Evolutionary conservation across 768 basidiomycete species (phyloP).

Genomic region (Psilocybe cyanescens): DNA sequence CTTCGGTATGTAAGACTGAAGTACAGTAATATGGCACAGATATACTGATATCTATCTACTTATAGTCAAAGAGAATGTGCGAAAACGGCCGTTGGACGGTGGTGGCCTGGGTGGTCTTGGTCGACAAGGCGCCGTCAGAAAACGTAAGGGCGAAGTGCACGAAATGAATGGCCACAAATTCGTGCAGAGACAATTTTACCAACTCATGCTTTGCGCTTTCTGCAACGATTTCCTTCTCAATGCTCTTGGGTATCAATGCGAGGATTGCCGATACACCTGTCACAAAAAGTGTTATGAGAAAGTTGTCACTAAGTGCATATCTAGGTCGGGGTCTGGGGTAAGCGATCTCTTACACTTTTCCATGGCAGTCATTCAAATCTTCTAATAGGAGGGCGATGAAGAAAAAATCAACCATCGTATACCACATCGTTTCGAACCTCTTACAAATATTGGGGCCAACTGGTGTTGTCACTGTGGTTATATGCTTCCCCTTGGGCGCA

Average conservation of each 20-base stretch:
- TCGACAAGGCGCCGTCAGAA: conserved; percentile 96
- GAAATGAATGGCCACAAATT: conserved; percentile 99
- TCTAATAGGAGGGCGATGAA: conserved; percentile 84
- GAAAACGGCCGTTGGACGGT: conserved; percentile 93
- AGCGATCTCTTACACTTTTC: conserved; percentile 30
- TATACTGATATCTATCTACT: conserved; percentile 14
- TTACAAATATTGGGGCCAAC: conserved; percentile 96
- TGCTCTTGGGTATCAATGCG: conserved; percentile 97
- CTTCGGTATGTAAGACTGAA: conserved; percentile 69
- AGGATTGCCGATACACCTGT: conserved; percentile 98
- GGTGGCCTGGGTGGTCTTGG: conserved; percentile 85
- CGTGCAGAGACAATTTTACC: conserved; percentile 96
- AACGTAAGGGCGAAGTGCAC: conserved; percentile 97
- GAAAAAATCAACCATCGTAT: conserved; percentile 99
- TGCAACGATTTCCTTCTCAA: conserved; percentile 98
- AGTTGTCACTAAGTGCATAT: conserved; percentile 99
- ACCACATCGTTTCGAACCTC: conserved; percentile 95
- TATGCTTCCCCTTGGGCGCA: conserved; percentile 95
- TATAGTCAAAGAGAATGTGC: conserved; percentile 95
- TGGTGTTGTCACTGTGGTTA: conserved; percentile 99
- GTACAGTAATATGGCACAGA: conserved; percentile 5
- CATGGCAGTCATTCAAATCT: conserved; percentile 8
- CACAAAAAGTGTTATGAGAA: conserved; percentile 99
- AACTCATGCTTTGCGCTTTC: conserved; percentile 97
- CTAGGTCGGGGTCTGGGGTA: conserved; percentile 94